Evolutionary conservation across 2,329 filamentous ascomycete genomes (phyloP), one percentile per base, ranked within the genome.

Genomic region (Ustilaginoidea virens): DNA sequence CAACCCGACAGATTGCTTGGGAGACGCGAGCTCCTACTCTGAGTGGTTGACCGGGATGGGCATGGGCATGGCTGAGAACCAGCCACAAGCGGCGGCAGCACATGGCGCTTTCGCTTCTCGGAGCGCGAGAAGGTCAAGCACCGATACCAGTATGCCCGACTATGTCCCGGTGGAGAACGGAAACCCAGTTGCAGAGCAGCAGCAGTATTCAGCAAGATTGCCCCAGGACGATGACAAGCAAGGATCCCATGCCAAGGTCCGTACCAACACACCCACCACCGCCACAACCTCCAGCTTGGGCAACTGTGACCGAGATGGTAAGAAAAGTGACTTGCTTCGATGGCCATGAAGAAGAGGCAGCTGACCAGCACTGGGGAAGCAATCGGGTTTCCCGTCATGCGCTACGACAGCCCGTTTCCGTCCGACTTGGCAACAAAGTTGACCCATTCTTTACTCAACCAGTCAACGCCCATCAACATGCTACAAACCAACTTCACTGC

Each of bases 401-500:
- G 36, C 7, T 28, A 43, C 17, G 31, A 32, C 13, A 22, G 34
- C 13, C 28, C 28, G 5, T 32, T 49, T 4, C 37, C 47, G 2
- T 32, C 48, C 3, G 55, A 58, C 19, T 42, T 63, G 4, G 52
- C 57, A 5, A 49, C 50, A 5, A 52, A 56, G n/a, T 45, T 66
- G 29, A 60, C 60, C 0, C 52, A 58, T 31, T 64, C 62, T 1
- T 43, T 68, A 22, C 47, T 67, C 17, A 63, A 61, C 27, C 62
- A 66, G 29, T 56, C 61, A 8, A 44, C 53, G 17, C 51, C 57
- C 0, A 40, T 57, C 3, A 48, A 54, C 4, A 33, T 48, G 4
- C 49, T 49, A 10, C 39, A 46, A 7, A 37, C 48, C 11, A 41
- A 38, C n/a, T 42, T 47, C 24, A 33, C 39, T 3, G 34, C 45